Conservation (phyloP, 2,329 filamentous ascomycete species). For the Thielaviopsis cerberus region DNA sequence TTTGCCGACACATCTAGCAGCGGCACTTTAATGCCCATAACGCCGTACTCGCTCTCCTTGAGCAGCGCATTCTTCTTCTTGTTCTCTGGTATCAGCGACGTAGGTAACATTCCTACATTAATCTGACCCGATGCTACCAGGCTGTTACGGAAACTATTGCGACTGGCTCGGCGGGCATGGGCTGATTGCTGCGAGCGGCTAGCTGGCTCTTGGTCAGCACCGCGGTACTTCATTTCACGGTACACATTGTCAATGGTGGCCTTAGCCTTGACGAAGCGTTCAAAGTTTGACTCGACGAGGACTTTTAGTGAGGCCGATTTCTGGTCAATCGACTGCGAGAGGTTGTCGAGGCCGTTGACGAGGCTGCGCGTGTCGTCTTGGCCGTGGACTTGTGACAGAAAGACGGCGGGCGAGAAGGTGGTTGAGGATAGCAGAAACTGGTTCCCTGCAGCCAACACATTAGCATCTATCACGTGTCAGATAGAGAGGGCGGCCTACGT, state of each 20-base stretch:
- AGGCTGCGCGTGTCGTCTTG: constrained; percentile 67
- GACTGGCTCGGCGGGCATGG: constrained; percentile 11
- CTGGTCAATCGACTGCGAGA: constrained; percentile 86
- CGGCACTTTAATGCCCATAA: constrained; percentile 72
- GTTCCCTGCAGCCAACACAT: constrained; percentile 38
- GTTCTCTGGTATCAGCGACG: constrained; percentile 29
- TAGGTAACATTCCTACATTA: constrained; percentile 12
- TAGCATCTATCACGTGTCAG: constrained; percentile 12
- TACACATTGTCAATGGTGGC: constrained; percentile 98
- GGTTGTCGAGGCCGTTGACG: constrained; percentile 61
- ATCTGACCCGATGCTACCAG: constrained; percentile 21
- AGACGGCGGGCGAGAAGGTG: constrained; percentile 79
- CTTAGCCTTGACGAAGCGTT: constrained; percentile 92
- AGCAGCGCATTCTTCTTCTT: constrained; percentile 74
- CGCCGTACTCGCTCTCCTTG: constrained; percentile 84
- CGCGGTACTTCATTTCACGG: constrained; percentile 78
- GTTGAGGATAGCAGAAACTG: constrained; percentile 91
- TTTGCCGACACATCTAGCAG: constrained; percentile 81
- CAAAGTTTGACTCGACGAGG: constrained; percentile 92
- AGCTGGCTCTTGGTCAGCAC: constrained; percentile 32
- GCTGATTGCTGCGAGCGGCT: constrained; percentile 50
- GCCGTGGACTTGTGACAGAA: constrained; percentile 80
- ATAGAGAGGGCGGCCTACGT: constrained; percentile 31
- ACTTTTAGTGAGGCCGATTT: constrained; percentile 95
- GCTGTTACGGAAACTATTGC: constrained; percentile 11